These are phyloP conservation scores for Verticillium klebahnii DNA, from an alignment of 2,329 filamentous ascomycete species.

Conservation along the genomic window DNA sequence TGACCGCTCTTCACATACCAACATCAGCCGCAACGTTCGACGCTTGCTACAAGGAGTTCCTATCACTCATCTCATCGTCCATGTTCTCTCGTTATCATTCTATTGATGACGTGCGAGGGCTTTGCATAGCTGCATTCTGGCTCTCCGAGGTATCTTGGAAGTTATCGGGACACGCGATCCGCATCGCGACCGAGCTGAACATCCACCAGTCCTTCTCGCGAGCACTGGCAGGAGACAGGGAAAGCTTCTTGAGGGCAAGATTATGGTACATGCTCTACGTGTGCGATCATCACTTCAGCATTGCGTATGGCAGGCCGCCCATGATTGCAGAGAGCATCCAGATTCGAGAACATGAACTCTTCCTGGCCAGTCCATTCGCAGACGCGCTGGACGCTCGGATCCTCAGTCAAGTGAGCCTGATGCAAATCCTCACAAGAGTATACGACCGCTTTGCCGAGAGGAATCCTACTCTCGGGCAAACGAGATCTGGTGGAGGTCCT, in stretches of 20 bases:
- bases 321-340: constrained; percentile 18
- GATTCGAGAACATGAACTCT: constrained; percentile 18
- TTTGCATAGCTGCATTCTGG: constrained; percentile 61
- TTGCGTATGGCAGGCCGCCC: constrained; percentile 24
- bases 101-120: constrained; percentile 52
- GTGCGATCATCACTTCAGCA: constrained; percentile 26
- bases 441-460: constrained; percentile 2
- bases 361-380: constrained; percentile 17
- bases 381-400: constrained; percentile 14
- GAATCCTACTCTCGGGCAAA: too few species aligned
- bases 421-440: constrained; percentile 6
- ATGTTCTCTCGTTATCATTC: constrained; percentile 55
- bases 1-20: constrained; percentile 55
- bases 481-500: constrained; percentile 1
- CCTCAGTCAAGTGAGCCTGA: constrained; percentile 13
- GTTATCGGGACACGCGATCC: constrained; percentile 51
- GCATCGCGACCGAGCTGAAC: constrained; percentile 51
- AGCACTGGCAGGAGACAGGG: constrained; percentile 37
- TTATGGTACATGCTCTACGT: constrained; percentile 48
- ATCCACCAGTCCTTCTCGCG: constrained; percentile 49
- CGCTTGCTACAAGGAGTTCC: constrained; percentile 51
- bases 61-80: constrained; percentile 48
- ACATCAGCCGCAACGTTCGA: constrained; percentile 36
- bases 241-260: constrained; percentile 48
- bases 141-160: constrained; percentile 58